These are phyloP conservation scores for Coemansia guatemalensis DNA, from an alignment of 192 early-diverging fungal genomes.

Conservation along the genomic window DNA sequence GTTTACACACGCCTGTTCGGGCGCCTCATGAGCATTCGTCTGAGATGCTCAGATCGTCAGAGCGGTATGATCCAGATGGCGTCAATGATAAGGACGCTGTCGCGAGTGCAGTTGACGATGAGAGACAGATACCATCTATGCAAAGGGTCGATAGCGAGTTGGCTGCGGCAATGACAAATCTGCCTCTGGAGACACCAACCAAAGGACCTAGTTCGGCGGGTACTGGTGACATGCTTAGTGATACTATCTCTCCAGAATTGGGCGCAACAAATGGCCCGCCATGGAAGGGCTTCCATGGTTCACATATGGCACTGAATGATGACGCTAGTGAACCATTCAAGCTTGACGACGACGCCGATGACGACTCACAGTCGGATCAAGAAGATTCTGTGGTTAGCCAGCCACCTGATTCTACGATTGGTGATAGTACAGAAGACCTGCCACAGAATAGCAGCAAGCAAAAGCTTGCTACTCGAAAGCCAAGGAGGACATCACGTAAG, in stretches of 20 bases:
- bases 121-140: neutral
- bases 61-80: neutral
- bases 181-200: conserved; percentile 7
- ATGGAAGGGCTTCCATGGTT: neutral
- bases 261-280: neutral
- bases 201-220: neutral
- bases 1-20: neutral
- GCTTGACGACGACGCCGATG: neutral
- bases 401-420: neutral
- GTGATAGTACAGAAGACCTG: neutral
- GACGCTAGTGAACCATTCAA: neutral
- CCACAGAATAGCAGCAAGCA: neutral
- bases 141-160: neutral
- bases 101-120: neutral
- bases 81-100: neutral
- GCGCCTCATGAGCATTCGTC: neutral
- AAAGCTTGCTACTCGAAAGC: neutral
- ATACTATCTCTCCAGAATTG: conserved; percentile 10
- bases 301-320: neutral
- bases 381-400: neutral
- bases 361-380: neutral
- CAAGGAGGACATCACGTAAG: neutral
- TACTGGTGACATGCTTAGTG: neutral
- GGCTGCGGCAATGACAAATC: neutral
- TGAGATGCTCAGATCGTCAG: neutral